phyloP scores from a whole-genome alignment of 108 stramenopile species.

The Stephanodiscus triporus region DNA sequence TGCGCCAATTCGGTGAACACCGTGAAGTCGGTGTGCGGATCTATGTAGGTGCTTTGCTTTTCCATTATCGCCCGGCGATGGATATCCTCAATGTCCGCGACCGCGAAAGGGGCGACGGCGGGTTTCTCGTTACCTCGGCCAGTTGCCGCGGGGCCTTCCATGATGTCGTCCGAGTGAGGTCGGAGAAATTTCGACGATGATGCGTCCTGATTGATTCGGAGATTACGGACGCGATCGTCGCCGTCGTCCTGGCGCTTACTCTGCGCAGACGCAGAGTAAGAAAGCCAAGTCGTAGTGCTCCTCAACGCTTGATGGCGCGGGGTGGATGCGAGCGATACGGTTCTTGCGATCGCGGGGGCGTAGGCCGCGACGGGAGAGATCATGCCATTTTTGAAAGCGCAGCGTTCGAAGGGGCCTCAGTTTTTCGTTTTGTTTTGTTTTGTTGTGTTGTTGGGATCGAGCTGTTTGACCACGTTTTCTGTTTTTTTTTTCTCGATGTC shows the following conservation, averaged over 20 bases:
- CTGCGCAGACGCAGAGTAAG: neutral
- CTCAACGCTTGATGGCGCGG: neutral
- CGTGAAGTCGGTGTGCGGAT: slow-evolving; percentile 86
- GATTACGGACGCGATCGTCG: neutral
- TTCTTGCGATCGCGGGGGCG: neutral
- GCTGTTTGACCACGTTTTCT: no score
- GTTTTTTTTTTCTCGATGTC: no score
- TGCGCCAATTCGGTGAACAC: slow-evolving; percentile 91
- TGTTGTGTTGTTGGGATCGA: no score
- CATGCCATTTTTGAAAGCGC: neutral
- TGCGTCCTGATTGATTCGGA: neutral
- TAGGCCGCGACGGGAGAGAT: neutral
- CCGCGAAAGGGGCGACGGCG: neutral
- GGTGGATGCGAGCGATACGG: neutral
- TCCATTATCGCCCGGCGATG: slow-evolving; percentile 59
- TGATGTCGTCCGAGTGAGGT: neutral
- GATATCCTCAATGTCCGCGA: slow-evolving; percentile 76
- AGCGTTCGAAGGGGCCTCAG: neutral
- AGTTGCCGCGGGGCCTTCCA: slow-evolving; percentile 31
- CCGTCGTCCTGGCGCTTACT: neutral
- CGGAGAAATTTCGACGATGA: neutral
- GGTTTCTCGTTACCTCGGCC: neutral
- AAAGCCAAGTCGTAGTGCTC: slow-evolving; percentile 3
- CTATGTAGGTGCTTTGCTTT: slow-evolving; percentile 74
- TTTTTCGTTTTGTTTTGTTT: neutral